phyloP scores from a whole-genome alignment of 805 yeast genomes.

The Spencermartinsiella europaea region DNA sequence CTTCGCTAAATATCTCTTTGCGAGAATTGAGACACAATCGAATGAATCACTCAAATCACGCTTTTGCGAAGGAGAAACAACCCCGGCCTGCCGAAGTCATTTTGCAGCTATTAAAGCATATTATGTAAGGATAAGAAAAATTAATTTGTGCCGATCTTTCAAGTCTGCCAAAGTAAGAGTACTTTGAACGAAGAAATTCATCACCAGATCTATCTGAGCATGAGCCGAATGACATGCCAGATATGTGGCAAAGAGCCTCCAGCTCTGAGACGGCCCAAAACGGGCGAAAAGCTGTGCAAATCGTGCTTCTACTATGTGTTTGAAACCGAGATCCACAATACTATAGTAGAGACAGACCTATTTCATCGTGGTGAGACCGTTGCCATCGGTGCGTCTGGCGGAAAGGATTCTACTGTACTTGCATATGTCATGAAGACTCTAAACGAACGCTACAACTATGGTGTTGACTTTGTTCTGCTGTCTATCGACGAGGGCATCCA shows the following conservation, averaged over 20 bases:
- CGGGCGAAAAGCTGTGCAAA: slow-evolving; percentile 82
- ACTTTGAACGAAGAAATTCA: no score
- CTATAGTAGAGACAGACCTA: slow-evolving; percentile 64
- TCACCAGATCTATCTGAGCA: no score
- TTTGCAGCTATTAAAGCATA: no score
- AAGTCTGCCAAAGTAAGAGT: no score
- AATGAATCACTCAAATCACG: no score
- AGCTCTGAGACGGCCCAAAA: slow-evolving; percentile 86
- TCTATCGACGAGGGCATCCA: slow-evolving; percentile 96
- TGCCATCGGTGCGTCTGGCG: slow-evolving; percentile 98
- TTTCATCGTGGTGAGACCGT: slow-evolving; percentile 79
- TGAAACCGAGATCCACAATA: slow-evolving; percentile 92
- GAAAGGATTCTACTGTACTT: slow-evolving; percentile 93
- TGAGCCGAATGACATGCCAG: slow-evolving; percentile 73
- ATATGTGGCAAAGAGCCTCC: slow-evolving; percentile 80
- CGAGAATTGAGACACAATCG: no score
- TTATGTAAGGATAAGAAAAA: no score
- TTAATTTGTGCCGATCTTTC: no score
- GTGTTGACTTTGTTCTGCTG: slow-evolving; percentile 73
- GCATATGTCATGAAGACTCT: slow-evolving; percentile 82
- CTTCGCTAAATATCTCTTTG: no score
- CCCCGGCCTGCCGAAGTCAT: no score
- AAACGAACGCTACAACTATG: slow-evolving; percentile 84
- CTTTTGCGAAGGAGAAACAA: no score
- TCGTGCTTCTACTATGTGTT: slow-evolving; percentile 84